Conservation (phyloP, 2,329 filamentous ascomycete genomes). For the Rhynchosporium graminicola region DNA sequence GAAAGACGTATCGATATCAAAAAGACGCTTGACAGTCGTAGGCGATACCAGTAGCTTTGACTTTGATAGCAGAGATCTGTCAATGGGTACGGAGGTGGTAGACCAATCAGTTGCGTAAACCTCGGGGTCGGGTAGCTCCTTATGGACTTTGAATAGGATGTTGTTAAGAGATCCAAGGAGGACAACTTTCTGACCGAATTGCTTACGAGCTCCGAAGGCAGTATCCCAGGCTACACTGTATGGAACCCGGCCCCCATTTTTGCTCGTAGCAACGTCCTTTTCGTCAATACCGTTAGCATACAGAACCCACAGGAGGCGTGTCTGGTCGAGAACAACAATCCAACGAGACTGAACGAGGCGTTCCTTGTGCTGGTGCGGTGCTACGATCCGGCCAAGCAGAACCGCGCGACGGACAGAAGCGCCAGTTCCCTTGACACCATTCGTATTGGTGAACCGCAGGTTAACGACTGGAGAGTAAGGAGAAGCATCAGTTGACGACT, state of each 20-base stretch:
- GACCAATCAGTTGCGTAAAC: conserved; percentile 3
- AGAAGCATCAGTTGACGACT: not conserved
- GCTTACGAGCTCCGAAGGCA: conserved; percentile 10
- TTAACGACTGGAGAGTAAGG: not conserved
- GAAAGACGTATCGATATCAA: conserved; percentile 2
- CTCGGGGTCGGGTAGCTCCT: not conserved
- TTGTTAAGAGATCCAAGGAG: conserved; percentile 14
- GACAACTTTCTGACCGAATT: conserved; percentile 8
- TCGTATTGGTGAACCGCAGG: conserved; percentile 1
- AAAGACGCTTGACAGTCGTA: conserved; percentile 2
- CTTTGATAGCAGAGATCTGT: not conserved
- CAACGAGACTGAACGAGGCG: conserved; percentile 16
- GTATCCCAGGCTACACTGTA: conserved; percentile 9
- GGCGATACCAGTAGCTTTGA: conserved; percentile 4
- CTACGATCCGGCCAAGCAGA: conserved; percentile 16
- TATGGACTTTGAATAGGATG: conserved; percentile 11
- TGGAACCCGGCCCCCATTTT: not conserved
- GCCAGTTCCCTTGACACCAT: not conserved
- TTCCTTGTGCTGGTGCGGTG: conserved; percentile 1
- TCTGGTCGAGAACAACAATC: conserved; percentile 17
- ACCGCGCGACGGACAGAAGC: conserved; percentile 10
- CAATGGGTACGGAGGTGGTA: not conserved
- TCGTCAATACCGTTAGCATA: conserved; percentile 17
- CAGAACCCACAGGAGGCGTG: conserved; percentile 14
- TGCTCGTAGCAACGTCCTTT: conserved; percentile 4